phyloP scores from a whole-genome alignment of 225 moss, liverwort and hornwort species.

The Climacium dendroides region DNA sequence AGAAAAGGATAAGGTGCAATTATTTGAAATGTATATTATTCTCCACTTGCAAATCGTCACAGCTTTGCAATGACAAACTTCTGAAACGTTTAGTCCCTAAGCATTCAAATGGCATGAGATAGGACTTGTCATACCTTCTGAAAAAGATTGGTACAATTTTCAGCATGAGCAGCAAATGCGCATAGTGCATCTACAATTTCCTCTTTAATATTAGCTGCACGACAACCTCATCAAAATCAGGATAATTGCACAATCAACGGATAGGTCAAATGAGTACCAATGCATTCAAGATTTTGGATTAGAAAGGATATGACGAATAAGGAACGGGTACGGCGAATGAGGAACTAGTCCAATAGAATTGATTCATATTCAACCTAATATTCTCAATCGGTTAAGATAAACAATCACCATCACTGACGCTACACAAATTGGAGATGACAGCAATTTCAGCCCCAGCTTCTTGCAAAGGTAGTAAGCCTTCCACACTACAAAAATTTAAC shows the following conservation, averaged over 20 bases:
- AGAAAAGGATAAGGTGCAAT: not conserved
- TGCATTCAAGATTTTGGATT: not conserved
- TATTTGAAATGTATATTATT: not conserved
- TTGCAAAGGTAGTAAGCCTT: conserved; percentile 43
- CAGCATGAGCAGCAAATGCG: conserved; percentile 39
- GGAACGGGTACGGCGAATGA: not conserved
- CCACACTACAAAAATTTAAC: conserved; percentile 13
- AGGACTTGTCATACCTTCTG: conserved; percentile 17
- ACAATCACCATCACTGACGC: conserved; percentile 27
- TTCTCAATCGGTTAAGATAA: not conserved
- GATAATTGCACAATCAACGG: not conserved
- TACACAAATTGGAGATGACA: conserved; percentile 31
- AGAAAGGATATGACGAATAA: not conserved
- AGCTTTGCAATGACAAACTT: not conserved
- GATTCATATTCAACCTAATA: not conserved
- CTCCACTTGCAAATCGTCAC: not conserved
- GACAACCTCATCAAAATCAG: not conserved
- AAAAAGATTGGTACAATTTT: conserved; percentile 20
- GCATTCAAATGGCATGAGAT: not conserved
- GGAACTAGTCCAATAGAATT: not conserved
- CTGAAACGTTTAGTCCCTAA: not conserved
- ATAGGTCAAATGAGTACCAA: not conserved
- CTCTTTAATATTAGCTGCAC: conserved; percentile 24
- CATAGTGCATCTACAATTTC: conserved; percentile 50
- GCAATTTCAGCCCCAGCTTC: conserved; percentile 37